Conservation (phyloP, 1,139 yeast species). For the Meyerozyma sp. region DNA sequence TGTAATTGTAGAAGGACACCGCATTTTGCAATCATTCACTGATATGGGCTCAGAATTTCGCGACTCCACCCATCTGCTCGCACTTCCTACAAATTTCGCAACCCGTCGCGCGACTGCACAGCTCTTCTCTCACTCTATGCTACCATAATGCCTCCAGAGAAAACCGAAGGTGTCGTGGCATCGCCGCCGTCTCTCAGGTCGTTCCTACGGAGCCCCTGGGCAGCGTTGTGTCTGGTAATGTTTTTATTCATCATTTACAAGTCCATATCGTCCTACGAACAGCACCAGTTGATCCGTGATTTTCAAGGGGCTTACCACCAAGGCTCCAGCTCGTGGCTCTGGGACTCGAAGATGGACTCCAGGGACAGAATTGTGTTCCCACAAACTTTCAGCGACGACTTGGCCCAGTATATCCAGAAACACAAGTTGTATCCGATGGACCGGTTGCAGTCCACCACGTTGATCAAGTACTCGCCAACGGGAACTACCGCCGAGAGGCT, state of each 20-base stretch:
- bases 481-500: not conserved
- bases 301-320: slow-evolving; percentile 1
- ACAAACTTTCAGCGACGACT: not conserved
- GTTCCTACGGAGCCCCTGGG: not conserved
- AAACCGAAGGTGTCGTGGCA: not conserved
- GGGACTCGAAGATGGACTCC: not conserved
- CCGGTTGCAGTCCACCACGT: not conserved
- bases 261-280: not conserved
- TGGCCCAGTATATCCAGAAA: not conserved
- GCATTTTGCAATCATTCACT: too few relatives aligned
- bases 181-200: not conserved
- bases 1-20: too few relatives aligned
- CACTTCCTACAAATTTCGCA: too few relatives aligned
- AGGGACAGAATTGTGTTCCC: not conserved
- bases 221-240: not conserved
- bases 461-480: not conserved
- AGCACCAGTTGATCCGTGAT: not conserved
- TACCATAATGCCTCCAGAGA: not conserved
- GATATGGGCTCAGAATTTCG: too few relatives aligned
- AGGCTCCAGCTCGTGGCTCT: not conserved
- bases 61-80: too few relatives aligned
- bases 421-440: not conserved
- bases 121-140: not conserved
- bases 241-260: not conserved
- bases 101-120: not conserved